Evolutionary conservation across 2,329 filamentous ascomycete genomes (phyloP).

Genomic region (Hypoxylon sp.): DNA sequence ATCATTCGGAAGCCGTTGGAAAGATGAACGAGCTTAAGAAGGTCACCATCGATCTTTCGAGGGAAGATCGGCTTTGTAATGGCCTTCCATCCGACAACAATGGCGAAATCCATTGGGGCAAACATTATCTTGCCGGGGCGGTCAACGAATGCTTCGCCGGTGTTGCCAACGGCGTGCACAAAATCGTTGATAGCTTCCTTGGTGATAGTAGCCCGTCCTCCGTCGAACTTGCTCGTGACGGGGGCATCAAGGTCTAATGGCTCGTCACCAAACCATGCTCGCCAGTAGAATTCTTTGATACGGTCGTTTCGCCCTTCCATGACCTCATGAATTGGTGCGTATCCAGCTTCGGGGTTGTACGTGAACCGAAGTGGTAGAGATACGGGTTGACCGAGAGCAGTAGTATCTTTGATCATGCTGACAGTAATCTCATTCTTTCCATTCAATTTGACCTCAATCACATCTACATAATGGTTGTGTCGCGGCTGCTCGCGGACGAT

Average conservation of each 20-base stretch:
- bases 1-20: constrained; percentile 99
- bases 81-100: constrained; percentile 98
- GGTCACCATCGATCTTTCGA: constrained; percentile 92
- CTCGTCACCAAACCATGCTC: constrained; percentile 95
- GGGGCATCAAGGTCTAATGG: constrained; percentile 85
- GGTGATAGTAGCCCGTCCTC: constrained; percentile 88
- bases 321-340: constrained; percentile 96
- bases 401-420: constrained; percentile 94
- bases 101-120: constrained; percentile 98
- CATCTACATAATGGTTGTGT: constrained; percentile 88
- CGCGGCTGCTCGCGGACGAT: constrained; percentile 88
- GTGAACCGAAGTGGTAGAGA: constrained; percentile 88
- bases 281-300: constrained; percentile 99
- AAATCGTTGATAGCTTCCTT: constrained; percentile 97
- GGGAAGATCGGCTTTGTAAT: constrained; percentile 99
- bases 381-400: constrained; percentile 85
- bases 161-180: constrained; percentile 98
- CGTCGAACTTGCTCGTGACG: constrained; percentile 90
- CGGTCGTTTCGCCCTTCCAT: constrained; percentile 97
- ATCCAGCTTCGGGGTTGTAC: constrained; percentile 95
- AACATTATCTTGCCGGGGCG: constrained; percentile 93
- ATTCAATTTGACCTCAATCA: constrained; percentile 85
- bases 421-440: constrained; percentile 85
- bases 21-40: constrained; percentile 95
- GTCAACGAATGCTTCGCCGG: constrained; percentile 96